Percentiles rank a stretch among this genome's conserved stretches.
phyloP scores from a whole-genome alignment of 371 early-diverging fungal genomes.

The Coemansia sp. region DNA sequence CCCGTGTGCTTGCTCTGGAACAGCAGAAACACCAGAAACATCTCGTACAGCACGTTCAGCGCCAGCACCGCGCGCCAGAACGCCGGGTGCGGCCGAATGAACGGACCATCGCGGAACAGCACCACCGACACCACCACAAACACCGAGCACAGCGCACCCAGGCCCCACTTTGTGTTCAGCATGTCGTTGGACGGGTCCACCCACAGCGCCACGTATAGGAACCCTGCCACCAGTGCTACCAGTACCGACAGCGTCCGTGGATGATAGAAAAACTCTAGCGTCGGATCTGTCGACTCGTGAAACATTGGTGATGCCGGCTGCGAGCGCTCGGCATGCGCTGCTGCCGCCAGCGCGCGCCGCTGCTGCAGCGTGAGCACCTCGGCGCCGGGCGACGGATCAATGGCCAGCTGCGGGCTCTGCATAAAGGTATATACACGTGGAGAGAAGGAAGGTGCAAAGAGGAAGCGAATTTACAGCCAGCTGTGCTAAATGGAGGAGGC shows the following conservation, averaged over 20 bases:
- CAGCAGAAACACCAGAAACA: conserved; percentile 81
- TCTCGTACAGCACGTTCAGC: conserved; percentile 80
- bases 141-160: conserved; percentile 66
- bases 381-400: not conserved
- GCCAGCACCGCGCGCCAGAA: conserved; percentile 90
- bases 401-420: not conserved
- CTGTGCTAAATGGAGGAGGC: too few relatives aligned
- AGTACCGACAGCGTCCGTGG: conserved; percentile 53
- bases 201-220: conserved; percentile 52
- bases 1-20: conserved; percentile 91
- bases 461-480: too few relatives aligned
- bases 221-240: conserved; percentile 46
- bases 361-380: conserved; percentile 24
- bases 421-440: not conserved
- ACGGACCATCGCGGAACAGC: conserved; percentile 90
- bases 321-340: conserved; percentile 3
- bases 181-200: conserved; percentile 44
- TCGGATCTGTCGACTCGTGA: conserved; percentile 50
- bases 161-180: conserved; percentile 67
- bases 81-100: conserved; percentile 93
- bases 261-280: conserved; percentile 47
- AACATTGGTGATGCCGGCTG: conserved; percentile 35
- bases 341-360: conserved; percentile 30
- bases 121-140: conserved; percentile 84
- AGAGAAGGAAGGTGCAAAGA: not conserved